These are phyloP conservation scores for Salvia miltiorrhiza DNA, from an alignment of 257 asterid genomes.

Conservation along the genomic window DNA sequence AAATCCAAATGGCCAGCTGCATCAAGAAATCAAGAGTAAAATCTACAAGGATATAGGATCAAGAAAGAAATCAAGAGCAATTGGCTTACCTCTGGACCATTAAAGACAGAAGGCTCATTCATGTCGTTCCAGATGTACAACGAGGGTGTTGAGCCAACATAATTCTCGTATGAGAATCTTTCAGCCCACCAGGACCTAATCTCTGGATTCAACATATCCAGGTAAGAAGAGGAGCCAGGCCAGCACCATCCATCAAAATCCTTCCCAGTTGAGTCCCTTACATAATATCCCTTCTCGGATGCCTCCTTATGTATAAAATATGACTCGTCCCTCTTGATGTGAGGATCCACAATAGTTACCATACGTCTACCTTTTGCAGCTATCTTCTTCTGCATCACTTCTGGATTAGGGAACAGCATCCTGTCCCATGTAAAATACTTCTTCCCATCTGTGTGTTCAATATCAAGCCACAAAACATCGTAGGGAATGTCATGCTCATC, in stretches of 20 bases:
- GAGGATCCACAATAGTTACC: conserved; percentile 99
- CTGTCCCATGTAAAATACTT: conserved; percentile 95
- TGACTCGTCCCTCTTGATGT: conserved; percentile 86
- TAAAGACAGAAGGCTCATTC: conserved; percentile 98
- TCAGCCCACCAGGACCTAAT: conserved; percentile 97
- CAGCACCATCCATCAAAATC: conserved; percentile 99
- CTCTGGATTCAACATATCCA: conserved; percentile 81
- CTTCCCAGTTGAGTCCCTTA: conserved; percentile 78
- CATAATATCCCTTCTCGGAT: conserved; percentile 73
- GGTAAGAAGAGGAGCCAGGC: conserved; percentile 95
- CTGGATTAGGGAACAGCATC: conserved; percentile 76
- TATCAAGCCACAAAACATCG: conserved; percentile 98
- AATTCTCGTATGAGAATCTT: conserved; percentile 64
- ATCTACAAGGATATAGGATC: background rate
- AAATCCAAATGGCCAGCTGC: background rate
- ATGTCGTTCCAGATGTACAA: conserved; percentile 94
- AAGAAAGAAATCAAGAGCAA: background rate
- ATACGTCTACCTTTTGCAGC: conserved; percentile 91
- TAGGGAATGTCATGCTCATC: conserved; percentile 94
- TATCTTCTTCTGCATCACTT: conserved; percentile 90
- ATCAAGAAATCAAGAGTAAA: background rate
- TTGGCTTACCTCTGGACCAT: conserved; percentile 97
- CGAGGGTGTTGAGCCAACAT: conserved; percentile 83
- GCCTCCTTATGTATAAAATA: conserved; percentile 92
- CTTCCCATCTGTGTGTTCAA: conserved; percentile 95